Evolutionary conservation across 2,329 filamentous ascomycete species (phyloP), one percentile per base, ranked within the genome.

Genomic region (Dendrostoma leiphaemia): DNA sequence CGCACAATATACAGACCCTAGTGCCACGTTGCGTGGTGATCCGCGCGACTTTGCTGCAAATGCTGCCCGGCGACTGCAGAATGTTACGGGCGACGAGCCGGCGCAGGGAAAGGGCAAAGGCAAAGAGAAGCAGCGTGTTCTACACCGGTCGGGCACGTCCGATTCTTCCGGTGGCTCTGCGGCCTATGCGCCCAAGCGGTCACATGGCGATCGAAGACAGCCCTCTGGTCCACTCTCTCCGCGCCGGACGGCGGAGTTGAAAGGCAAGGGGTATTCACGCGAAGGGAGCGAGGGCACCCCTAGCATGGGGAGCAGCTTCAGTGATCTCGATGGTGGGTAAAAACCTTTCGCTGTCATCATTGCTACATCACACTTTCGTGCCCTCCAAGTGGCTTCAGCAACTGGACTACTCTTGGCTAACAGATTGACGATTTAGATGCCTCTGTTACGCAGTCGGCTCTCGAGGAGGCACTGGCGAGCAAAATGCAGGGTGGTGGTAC

Each of bases 261-360:
- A 78, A 56, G 74, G 71, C 26, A 78, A 79, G 62, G 76, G 74
- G 0, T 69, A 74, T 43, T 81, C 80, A 1, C 76, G 78, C 12
- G 84, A 88, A 58, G 83, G 82, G 12, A 90, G 86, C 64, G 87
- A 91, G 59, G 86, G 86, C 13, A 87, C 85, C 13, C 88, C 86
- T 1, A 91, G 88, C 62, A 91, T 91, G 84, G 88, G 89, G 1
- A 93, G 89, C 67, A 92, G 89, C 63, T 94, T 91, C 64, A 93
- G 89, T 69, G 90, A 94, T 72, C 78, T 95, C 40, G 90, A 93
- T 67, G 89, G 88, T 83, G 74, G 56, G 68, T 62, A 26, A 10
- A 12, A 53, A 12, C 13, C 15, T 29, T 31, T 13, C 23, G 52
- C 43, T n/a, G n/a, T n/a, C n/a, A n/a, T n/a, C n/a, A n/a, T n/a